A percentile compares a stretch with the other conserved stretches of the same genome.
Evolutionary conservation across 352 stramenopile genomes (phyloP).

Genomic region (Phytophthora cactorum): DNA sequence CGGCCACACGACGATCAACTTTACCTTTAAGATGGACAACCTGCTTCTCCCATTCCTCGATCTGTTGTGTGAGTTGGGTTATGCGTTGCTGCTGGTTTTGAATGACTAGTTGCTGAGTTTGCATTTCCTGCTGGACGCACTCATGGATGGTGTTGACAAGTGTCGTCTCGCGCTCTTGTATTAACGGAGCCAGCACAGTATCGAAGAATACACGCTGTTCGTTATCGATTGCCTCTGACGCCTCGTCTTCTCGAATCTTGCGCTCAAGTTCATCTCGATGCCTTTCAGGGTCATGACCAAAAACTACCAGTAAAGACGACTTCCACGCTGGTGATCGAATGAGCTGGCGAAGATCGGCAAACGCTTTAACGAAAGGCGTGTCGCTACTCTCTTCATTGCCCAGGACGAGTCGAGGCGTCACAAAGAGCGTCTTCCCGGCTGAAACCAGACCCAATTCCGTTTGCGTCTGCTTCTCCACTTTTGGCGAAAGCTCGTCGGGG

Average conservation of each 20-base stretch:
- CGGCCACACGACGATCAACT: slow-evolving; percentile 65
- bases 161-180: slow-evolving; percentile 62
- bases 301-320: slow-evolving; percentile 19
- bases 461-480: slow-evolving; percentile 25
- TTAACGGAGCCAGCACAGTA: slow-evolving; percentile 37
- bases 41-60: slow-evolving; percentile 43
- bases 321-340: slow-evolving; percentile 24
- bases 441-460: slow-evolving; percentile 10
- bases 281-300: slow-evolving; percentile 29
- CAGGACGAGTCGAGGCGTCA: slow-evolving; percentile 26
- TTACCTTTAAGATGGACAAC: slow-evolving; percentile 52
- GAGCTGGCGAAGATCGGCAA: slow-evolving; percentile 19
- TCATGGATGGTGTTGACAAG: slow-evolving; percentile 69
- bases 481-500: not conserved
- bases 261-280: slow-evolving; percentile 25
- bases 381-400: slow-evolving; percentile 15
- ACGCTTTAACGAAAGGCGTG: slow-evolving; percentile 19
- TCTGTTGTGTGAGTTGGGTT: slow-evolving; percentile 29
- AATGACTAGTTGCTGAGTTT: slow-evolving; percentile 22
- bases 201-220: slow-evolving; percentile 60
- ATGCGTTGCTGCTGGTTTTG: slow-evolving; percentile 23
- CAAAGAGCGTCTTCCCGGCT: slow-evolving; percentile 15
- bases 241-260: slow-evolving; percentile 30
- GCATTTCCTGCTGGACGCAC: slow-evolving; percentile 54
- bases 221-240: slow-evolving; percentile 23